Evolutionary conservation across 2,329 filamentous ascomycete genomes (phyloP).

Genomic region (Sporothrix pseudoabietina): DNA sequence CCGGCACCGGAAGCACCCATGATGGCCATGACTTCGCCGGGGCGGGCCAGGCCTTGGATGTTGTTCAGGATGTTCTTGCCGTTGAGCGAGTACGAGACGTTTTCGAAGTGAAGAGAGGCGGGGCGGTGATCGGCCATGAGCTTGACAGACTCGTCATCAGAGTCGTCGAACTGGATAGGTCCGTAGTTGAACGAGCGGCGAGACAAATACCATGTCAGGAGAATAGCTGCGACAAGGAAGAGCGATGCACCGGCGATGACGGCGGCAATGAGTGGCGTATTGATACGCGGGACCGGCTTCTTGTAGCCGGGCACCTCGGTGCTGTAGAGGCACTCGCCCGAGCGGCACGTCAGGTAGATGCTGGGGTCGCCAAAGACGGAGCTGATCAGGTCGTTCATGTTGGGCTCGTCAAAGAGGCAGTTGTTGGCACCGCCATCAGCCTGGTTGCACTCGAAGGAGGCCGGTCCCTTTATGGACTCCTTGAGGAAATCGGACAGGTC

Average conservation of each 20-base stretch:
- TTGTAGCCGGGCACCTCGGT: constrained; percentile 92
- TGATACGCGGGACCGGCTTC: constrained; percentile 88
- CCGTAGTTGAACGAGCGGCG: constrained; percentile 71
- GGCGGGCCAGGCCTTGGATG: constrained; percentile 84
- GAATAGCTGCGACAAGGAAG: constrained; percentile 79
- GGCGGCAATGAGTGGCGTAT: constrained; percentile 91
- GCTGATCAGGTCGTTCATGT: constrained; percentile 88
- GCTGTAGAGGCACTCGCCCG: constrained; percentile 90
- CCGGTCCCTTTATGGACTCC: constrained; percentile 82
- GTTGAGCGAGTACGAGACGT: constrained; percentile 83
- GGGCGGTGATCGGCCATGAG: constrained; percentile 91
- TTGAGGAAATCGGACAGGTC: constrained; percentile 89
- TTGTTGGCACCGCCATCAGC: constrained; percentile 63
- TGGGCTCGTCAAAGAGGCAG: constrained; percentile 86
- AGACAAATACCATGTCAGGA: constrained; percentile 85
- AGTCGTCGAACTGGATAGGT: constrained; percentile 81
- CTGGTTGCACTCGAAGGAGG: constrained; percentile 74
- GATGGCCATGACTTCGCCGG: constrained; percentile 94
- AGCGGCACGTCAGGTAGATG: constrained; percentile 78
- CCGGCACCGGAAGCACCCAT: constrained; percentile 98
- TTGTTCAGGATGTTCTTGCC: constrained; percentile 81
- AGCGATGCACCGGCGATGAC: constrained; percentile 85
- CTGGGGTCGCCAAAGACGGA: constrained; percentile 88
- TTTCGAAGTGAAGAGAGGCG: constrained; percentile 82
- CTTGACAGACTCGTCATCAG: constrained; percentile 82